Evolutionary conservation across 257 asterid genomes (phyloP).

Genomic region (Solanum commersonii): DNA sequence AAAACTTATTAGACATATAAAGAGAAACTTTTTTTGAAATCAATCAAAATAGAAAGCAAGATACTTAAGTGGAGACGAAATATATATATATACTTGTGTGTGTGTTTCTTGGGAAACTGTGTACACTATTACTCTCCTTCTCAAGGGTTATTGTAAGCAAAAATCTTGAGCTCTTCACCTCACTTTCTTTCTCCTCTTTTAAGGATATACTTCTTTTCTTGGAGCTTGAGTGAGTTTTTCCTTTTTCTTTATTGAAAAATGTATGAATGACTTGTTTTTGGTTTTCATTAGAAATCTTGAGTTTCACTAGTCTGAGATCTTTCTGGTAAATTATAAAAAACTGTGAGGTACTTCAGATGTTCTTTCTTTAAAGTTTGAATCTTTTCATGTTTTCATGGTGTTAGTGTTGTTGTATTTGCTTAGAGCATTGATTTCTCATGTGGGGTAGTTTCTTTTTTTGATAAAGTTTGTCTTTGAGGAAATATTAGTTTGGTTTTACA

Average conservation of each 20-base stretch:
- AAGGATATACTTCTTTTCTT: not conserved
- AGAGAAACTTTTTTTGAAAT: not conserved
- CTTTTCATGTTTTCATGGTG: not conserved
- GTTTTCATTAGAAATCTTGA: not conserved
- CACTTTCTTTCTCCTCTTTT: not conserved
- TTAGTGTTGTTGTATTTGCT: not conserved
- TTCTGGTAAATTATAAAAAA: not conserved
- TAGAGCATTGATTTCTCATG: not conserved
- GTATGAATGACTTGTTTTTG: not conserved
- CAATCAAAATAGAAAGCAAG: not conserved
- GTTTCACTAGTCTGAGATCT: not conserved
- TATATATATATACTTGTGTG: no score
- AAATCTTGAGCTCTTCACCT: not conserved
- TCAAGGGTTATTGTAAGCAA: not conserved
- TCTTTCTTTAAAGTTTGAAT: not conserved
- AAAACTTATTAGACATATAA: not conserved
- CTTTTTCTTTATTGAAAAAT: not conserved
- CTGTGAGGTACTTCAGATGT: not conserved
- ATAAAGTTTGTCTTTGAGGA: not conserved
- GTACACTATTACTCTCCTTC: not conserved
- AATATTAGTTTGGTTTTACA: not conserved
- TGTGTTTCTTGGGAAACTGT: conserved; percentile 6
- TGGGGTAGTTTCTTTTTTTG: not conserved
- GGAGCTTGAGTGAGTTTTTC: not conserved
- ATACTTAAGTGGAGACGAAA: not conserved